Conservation (phyloP, 805 yeast species). For the Yamadazyma paraphyllophila region DNA sequence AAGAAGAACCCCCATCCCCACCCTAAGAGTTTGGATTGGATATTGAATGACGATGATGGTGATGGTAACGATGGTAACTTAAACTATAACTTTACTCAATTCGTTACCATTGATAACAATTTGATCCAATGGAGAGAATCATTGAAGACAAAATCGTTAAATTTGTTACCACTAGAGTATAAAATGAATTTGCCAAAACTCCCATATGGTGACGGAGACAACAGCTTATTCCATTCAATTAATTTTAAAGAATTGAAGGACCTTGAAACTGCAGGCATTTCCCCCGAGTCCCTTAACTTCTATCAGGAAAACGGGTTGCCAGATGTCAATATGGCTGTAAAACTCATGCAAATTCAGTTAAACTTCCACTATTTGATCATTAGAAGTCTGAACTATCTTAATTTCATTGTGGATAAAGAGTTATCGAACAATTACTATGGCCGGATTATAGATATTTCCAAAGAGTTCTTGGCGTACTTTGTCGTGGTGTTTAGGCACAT, state of each 20-base stretch:
- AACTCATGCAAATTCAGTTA: slow-evolving; percentile 42
- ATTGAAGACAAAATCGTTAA: slow-evolving; percentile 28
- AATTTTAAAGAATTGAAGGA: slow-evolving; percentile 19
- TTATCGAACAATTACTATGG: slow-evolving; percentile 32
- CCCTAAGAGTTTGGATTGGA: slow-evolving; percentile 37
- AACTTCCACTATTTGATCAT: slow-evolving; percentile 44
- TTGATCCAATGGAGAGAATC: slow-evolving; percentile 40
- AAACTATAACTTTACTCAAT: slow-evolving; percentile 44
- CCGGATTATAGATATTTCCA: slow-evolving; percentile 35
- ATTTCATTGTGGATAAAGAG: slow-evolving; percentile 43
- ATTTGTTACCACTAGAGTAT: slow-evolving; percentile 25
- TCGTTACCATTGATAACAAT: slow-evolving; percentile 41
- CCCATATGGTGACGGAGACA: slow-evolving; percentile 7
- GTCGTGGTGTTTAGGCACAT: slow-evolving; percentile 36
- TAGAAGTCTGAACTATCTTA: slow-evolving; percentile 41
- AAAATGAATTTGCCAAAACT: slow-evolving; percentile 30
- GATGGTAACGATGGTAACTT: slow-evolving; percentile 48
- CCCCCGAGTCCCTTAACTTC: slow-evolving; percentile 20
- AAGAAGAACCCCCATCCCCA: slow-evolving; percentile 15
- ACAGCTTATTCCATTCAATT: slow-evolving; percentile 31
- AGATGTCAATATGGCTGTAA: slow-evolving; percentile 36
- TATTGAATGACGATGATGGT: slow-evolving; percentile 45
- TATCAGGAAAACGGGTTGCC: slow-evolving; percentile 34
- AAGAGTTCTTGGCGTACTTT: slow-evolving; percentile 39
- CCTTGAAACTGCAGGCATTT: slow-evolving; percentile 14